These are phyloP conservation scores for Acanthamoeba healyi DNA, from an alignment of 208 protist species.

Conservation along the genomic window DNA sequence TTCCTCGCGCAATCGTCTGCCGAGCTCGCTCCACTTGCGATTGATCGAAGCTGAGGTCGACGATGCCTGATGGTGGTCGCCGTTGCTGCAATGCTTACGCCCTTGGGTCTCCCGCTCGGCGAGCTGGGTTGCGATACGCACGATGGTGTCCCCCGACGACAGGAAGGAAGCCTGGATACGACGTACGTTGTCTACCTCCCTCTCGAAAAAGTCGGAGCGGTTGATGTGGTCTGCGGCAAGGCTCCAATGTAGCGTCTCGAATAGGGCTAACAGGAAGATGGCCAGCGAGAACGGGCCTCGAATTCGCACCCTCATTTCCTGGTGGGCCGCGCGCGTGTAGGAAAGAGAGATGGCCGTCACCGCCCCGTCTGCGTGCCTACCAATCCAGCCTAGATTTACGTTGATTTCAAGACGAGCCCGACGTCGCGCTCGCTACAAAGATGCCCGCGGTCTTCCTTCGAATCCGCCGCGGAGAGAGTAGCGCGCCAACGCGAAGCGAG, in stretches of 20 bases:
- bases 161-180: neutral
- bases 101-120: conserved; percentile 17
- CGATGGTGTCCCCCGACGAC: neutral
- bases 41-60: neutral
- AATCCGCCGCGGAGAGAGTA: too few species aligned
- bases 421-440: neutral
- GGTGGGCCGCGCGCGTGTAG: neutral
- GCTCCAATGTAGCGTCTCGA: conserved; percentile 39
- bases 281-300: conserved; percentile 21
- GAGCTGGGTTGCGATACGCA: neutral
- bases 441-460: neutral
- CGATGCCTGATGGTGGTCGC: neutral
- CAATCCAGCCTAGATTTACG: neutral
- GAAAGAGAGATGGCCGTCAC: neutral
- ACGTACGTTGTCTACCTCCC: conserved; percentile 17
- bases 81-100: neutral
- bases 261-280: neutral
- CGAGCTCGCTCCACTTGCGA: conserved; percentile 21
- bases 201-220: conserved; percentile 7
- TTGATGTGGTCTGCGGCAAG: neutral
- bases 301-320: neutral
- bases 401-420: neutral
- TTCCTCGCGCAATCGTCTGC: neutral
- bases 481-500: neutral
- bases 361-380: neutral